Percentiles rank a stretch among this genome's conserved stretches.
Conservation (phyloP, 805 yeast genomes). For the Starmerella roubikii region DNA sequence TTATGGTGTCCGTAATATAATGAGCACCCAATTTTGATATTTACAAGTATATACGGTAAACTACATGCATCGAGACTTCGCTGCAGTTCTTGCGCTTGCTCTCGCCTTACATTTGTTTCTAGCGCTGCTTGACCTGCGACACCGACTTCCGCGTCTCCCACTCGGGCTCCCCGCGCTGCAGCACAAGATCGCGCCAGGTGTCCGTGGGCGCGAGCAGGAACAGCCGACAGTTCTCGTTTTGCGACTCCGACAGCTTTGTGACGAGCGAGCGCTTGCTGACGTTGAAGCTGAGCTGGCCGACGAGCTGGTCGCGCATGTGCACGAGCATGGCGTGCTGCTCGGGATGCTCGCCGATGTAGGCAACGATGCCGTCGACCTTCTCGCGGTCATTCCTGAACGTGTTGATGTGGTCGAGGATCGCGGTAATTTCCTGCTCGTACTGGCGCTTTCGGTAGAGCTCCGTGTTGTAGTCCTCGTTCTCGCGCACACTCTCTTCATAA, state of each 20-base stretch:
- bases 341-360: constrained; percentile 10
- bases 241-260: constrained; percentile 7
- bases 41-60: no score
- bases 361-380: constrained; percentile 9
- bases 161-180: constrained; percentile 13
- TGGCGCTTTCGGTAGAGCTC: neutral
- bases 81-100: no score
- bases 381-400: constrained; percentile 21
- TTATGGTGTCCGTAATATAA: no score
- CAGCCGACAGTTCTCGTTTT: constrained; percentile 4
- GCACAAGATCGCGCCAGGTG: constrained; percentile 14
- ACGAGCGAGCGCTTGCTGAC: constrained; percentile 12
- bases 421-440: neutral
- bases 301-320: constrained; percentile 4
- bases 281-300: constrained; percentile 13
- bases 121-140: no score
- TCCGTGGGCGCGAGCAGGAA: constrained; percentile 11
- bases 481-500: neutral
- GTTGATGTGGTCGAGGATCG: neutral
- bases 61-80: no score
- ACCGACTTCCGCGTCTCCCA: constrained; percentile 1
- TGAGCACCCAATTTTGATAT: no score
- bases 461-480: neutral
- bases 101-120: no score
- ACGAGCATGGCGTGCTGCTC: constrained; percentile 6